Evolutionary conservation across 1,139 yeast genomes (phyloP).

Genomic region (Taphrina confusa): DNA sequence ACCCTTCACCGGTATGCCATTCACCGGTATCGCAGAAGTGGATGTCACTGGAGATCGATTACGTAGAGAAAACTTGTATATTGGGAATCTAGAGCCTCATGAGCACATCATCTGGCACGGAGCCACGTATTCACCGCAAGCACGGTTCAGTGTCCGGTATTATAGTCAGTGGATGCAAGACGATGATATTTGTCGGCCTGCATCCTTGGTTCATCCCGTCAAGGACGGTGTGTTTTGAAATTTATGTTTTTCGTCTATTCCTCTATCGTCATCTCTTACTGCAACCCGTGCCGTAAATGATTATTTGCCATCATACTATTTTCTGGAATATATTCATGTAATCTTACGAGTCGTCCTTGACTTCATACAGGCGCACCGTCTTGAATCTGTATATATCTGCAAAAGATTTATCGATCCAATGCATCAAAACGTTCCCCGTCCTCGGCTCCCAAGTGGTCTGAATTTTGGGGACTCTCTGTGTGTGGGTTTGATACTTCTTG

Average conservation of each 20-base stretch:
- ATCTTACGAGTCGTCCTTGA: too few species aligned
- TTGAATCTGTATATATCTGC: background rate
- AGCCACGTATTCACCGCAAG: slow-evolving; percentile 4
- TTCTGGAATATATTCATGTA: too few species aligned
- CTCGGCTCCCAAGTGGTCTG: slow-evolving; percentile 19
- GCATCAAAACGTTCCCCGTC: slow-evolving; percentile 24
- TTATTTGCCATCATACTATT: too few species aligned
- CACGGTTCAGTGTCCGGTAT: background rate
- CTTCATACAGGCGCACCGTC: too few species aligned
- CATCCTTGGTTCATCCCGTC: slow-evolving; percentile 6
- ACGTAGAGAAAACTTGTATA: background rate
- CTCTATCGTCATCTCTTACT: too few species aligned
- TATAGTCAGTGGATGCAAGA: slow-evolving; percentile 1
- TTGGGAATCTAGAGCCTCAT: slow-evolving; percentile 4
- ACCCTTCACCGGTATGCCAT: background rate
- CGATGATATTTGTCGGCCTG: slow-evolving; percentile 3
- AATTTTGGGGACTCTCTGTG: too few species aligned
- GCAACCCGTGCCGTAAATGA: too few species aligned
- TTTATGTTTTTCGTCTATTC: too few species aligned
- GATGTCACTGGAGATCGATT: background rate
- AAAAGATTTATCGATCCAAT: slow-evolving; percentile 7
- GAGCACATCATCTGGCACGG: slow-evolving; percentile 3
- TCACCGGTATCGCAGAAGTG: slow-evolving; percentile 12
- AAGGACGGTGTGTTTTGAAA: too few species aligned
- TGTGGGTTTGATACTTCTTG: too few species aligned